Evolutionary conservation across 1,139 yeast species (phyloP).

Genomic region (Lodderomyces beijingensis): DNA sequence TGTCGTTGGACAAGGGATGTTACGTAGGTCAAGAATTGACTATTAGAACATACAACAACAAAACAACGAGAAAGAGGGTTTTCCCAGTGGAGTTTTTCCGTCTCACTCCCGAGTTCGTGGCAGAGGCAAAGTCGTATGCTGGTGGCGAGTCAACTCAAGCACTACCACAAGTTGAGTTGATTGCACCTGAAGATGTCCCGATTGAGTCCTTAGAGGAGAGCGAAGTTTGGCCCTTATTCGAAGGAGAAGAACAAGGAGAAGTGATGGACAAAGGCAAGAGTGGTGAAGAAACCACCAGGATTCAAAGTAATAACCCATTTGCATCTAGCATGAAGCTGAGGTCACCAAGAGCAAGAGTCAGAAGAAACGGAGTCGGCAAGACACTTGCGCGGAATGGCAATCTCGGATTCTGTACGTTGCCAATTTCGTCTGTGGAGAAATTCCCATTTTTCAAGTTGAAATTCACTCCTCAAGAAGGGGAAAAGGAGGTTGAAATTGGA

Average conservation of each 20-base stretch:
- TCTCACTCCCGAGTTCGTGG: constrained; percentile 13
- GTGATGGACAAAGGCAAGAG: constrained; percentile 6
- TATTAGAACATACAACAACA: constrained; percentile 79
- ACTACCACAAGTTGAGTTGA: not conserved
- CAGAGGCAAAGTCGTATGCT: constrained; percentile 10
- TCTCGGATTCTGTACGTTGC: constrained; percentile 62
- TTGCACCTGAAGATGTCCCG: constrained; percentile 9
- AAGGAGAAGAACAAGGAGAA: constrained; percentile 5
- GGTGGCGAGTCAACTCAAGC: constrained; percentile 1
- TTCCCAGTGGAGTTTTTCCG: constrained; percentile 62
- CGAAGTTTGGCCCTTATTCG: not conserved
- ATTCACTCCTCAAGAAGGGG: constrained; percentile 22
- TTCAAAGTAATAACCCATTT: constrained; percentile 30
- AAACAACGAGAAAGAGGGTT: constrained; percentile 75
- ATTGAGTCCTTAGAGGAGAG: not conserved
- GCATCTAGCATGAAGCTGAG: constrained; percentile 25
- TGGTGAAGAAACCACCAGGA: constrained; percentile 8
- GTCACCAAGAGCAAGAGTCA: constrained; percentile 25
- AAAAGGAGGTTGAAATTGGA: constrained; percentile 25
- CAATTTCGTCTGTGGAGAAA: constrained; percentile 39
- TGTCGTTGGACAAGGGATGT: constrained; percentile 88
- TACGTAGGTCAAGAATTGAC: constrained; percentile 95
- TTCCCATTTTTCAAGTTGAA: constrained; percentile 26
- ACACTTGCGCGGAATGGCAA: constrained; percentile 54
- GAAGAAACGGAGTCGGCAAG: constrained; percentile 52